Percentiles rank a stretch among this genome's conserved stretches.
phyloP scores from a whole-genome alignment of 495 filamentous ascomycete species.

The Letharia columbiana region DNA sequence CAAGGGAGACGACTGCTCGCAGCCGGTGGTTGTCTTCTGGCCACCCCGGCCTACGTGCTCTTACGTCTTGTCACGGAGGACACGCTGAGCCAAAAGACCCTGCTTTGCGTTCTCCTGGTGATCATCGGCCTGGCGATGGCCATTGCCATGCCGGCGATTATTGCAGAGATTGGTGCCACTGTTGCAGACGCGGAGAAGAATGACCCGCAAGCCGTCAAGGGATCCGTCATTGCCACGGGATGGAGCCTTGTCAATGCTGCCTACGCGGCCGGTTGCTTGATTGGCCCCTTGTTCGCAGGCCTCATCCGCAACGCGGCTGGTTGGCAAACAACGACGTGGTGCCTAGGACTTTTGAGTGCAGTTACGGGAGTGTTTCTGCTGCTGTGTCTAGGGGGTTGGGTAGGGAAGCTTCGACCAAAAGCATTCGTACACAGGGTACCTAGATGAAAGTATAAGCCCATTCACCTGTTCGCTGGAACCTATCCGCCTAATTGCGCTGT shows the following conservation, averaged over 20 bases:
- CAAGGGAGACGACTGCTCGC: slow-evolving; percentile 44
- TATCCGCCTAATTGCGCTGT: too few species aligned
- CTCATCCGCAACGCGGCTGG: slow-evolving; percentile 3
- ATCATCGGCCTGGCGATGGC: slow-evolving; percentile 46
- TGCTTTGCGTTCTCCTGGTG: slow-evolving; percentile 49
- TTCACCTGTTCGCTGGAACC: too few species aligned
- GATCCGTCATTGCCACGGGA: slow-evolving; percentile 12
- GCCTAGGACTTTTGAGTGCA: slow-evolving; percentile 8
- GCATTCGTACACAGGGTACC: too few species aligned
- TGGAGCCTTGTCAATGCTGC: slow-evolving; percentile 4
- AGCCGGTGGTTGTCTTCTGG: slow-evolving; percentile 47
- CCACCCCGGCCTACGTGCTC: slow-evolving; percentile 44
- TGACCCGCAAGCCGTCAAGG: slow-evolving; percentile 33
- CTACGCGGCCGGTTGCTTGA: slow-evolving; percentile 15
- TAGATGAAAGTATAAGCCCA: too few species aligned
- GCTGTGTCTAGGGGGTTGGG: too few species aligned
- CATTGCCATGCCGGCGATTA: slow-evolving; percentile 52
- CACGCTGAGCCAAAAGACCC: slow-evolving; percentile 36
- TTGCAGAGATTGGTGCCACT: slow-evolving; percentile 58
- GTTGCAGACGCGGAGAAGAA: slow-evolving; percentile 48
- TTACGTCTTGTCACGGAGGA: slow-evolving; percentile 50
- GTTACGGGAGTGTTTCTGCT: background rate
- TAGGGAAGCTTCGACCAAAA: too few species aligned
- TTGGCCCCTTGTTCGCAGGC: slow-evolving; percentile 9
- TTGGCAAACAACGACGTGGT: slow-evolving; percentile 3